Evolutionary conservation across 495 filamentous ascomycete genomes (phyloP), one percentile per base, ranked within the genome.

Genomic region (Penicillium parvum): DNA sequence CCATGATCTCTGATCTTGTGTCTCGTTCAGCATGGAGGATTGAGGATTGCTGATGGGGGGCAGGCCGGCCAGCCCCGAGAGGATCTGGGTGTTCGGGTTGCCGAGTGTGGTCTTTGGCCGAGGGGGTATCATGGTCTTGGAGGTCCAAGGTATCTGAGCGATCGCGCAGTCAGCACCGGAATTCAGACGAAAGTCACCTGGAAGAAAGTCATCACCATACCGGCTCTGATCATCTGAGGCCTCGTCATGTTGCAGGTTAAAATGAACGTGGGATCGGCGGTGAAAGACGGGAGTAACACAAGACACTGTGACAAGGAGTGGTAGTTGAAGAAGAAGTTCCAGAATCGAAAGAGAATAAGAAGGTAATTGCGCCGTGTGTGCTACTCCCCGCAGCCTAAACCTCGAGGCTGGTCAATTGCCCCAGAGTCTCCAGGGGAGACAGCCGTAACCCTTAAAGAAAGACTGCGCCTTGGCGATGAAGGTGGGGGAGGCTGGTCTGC

Each of bases 101-200:
- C 57, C 67, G 72, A 42, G 74, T 62, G 66, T 90, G 85, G 52
- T 86, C 87, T 64, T 95, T 76, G 5, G 92, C 85, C 30, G 90
- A 90, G 17, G 88, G 88, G 18, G 85, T 67, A 60, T 83, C 71
- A 55, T 82, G 84, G 63, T 84, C 78, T 72, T 99, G 94, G 5
- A 98, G 83, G 68, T 98, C 92, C 63, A 97, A 81, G 37, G 92
- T 91, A 70, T 99, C 92, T 96, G 53, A 21, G 14, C 33, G 29
- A 50, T 29, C 20, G 37, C 30, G 23, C 30, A 34, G 37, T 53
- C 34, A 60, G 52, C 45, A 59, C 38, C 35, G n/a, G 14, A 9
- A 21, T 21, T 29, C 14, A 10, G 2, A 23, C 37, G 9, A 23
- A 11, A 17, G 10, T 15, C 12, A 15, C 28, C 28, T 6, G 25